phyloP scores from a whole-genome alignment of 2,329 filamentous ascomycete genomes.

The Fusarium hainanense region DNA sequence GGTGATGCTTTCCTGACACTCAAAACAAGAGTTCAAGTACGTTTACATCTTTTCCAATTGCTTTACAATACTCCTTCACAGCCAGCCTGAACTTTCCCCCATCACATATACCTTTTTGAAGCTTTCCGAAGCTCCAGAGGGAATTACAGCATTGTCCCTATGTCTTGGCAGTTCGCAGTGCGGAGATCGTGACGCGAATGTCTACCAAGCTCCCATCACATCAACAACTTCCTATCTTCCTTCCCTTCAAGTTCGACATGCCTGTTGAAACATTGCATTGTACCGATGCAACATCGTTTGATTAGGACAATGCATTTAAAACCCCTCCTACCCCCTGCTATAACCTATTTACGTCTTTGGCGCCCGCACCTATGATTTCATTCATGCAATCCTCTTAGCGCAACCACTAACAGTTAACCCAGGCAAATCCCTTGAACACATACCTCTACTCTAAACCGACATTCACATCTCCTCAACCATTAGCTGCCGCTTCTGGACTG shows the following conservation, averaged over 20 bases:
- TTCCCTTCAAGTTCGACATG: slow-evolving; percentile 1
- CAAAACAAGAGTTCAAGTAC: slow-evolving; percentile 91
- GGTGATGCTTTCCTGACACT: slow-evolving; percentile 96
- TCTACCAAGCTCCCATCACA: slow-evolving; percentile 4
- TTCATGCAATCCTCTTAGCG: slow-evolving; percentile 30
- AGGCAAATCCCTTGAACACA: slow-evolving; percentile 96
- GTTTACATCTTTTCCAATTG: slow-evolving; percentile 48
- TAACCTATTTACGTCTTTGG: slow-evolving; percentile 14
- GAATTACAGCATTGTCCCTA: not conserved
- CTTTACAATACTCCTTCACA: not conserved
- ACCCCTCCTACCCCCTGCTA: slow-evolving; percentile 7
- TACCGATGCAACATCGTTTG: slow-evolving; percentile 21
- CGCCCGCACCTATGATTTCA: slow-evolving; percentile 29
- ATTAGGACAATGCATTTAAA: slow-evolving; percentile 31
- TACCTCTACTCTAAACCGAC: slow-evolving; percentile 90
- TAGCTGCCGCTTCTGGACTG: slow-evolving; percentile 89
- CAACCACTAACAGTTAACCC: slow-evolving; percentile 60
- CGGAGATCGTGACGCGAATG: slow-evolving; percentile 9
- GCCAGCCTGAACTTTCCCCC: not conserved
- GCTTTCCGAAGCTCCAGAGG: slow-evolving; percentile 4
- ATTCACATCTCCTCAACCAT: slow-evolving; percentile 91
- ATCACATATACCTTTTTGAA: slow-evolving; percentile 3
- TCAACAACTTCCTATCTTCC: slow-evolving; percentile 9
- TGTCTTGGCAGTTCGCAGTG: not conserved
- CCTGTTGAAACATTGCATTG: slow-evolving; percentile 11